Percentiles rank a stretch among this genome's conserved stretches.
These are phyloP conservation scores for Ophiostoma pallidulum DNA, from an alignment of 2,329 filamentous ascomycete genomes.

Conservation along the genomic window DNA sequence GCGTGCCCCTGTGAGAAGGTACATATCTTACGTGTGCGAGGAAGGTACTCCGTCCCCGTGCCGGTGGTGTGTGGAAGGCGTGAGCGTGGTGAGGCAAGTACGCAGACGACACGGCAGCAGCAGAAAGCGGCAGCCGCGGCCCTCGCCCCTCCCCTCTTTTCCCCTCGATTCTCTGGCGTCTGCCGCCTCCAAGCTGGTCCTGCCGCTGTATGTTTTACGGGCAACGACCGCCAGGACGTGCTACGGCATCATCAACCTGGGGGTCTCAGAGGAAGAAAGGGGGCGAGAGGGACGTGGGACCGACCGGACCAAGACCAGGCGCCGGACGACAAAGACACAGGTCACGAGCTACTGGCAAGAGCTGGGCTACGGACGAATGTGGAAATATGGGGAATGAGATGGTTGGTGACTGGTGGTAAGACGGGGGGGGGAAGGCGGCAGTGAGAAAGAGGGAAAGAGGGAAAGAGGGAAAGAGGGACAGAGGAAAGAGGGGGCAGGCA, in stretches of 20 bases:
- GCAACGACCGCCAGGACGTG: too few species aligned
- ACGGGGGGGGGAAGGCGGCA: too few species aligned
- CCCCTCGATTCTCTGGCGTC: too few species aligned
- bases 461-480: not conserved
- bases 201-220: too few species aligned
- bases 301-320: not conserved
- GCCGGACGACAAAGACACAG: not conserved
- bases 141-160: too few species aligned
- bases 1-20: too few species aligned
- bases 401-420: too few species aligned
- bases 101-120: too few species aligned
- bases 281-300: not conserved
- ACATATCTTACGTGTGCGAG: conserved; percentile 4
- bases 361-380: not conserved
- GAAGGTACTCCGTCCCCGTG: not conserved
- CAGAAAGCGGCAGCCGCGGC: too few species aligned
- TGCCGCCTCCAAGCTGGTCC: too few species aligned
- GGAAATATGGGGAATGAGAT: not conserved
- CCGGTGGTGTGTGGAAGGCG: too few species aligned
- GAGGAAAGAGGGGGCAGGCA: not conserved
- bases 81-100: too few species aligned
- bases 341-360: conserved; percentile 3
- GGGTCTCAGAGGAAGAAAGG: not conserved
- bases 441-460: not conserved
- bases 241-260: conserved; percentile 1